These are phyloP conservation scores for Fonsecaea multimorphosa DNA, from an alignment of 2,329 filamentous ascomycete species.

Conservation along the genomic window DNA sequence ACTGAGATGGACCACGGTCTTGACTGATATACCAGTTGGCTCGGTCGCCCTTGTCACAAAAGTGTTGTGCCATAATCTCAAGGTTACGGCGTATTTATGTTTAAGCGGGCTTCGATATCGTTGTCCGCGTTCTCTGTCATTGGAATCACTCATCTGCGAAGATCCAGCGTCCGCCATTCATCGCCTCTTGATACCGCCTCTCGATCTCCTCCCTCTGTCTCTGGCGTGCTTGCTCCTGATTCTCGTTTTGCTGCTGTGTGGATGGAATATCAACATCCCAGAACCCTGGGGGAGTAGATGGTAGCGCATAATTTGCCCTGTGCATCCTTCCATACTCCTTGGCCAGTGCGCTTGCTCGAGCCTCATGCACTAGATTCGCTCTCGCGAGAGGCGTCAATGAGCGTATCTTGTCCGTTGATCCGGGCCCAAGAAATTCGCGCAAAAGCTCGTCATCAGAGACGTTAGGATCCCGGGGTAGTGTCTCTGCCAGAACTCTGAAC, in stretches of 20 bases:
- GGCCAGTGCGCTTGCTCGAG: conserved; percentile 74
- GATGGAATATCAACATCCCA: conserved; percentile 89
- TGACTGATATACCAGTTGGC: not conserved
- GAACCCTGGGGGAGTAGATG: conserved; percentile 79
- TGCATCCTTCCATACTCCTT: conserved; percentile 75
- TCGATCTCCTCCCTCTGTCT: conserved; percentile 69
- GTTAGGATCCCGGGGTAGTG: conserved; percentile 39
- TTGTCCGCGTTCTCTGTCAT: not conserved
- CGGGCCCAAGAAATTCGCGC: conserved; percentile 38
- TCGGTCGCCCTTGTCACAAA: not conserved
- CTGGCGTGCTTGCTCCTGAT: conserved; percentile 69
- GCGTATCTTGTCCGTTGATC: conserved; percentile 57
- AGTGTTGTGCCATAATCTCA: not conserved
- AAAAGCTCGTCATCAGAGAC: conserved; percentile 48
- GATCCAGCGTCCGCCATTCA: conserved; percentile 55
- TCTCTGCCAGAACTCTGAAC: conserved; percentile 69
- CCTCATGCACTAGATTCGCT: conserved; percentile 72
- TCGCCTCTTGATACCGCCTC: conserved; percentile 80
- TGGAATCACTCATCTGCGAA: conserved; percentile 38
- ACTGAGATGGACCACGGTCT: not conserved
- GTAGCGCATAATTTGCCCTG: conserved; percentile 73
- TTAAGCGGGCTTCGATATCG: not conserved
- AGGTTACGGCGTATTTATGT: not conserved
- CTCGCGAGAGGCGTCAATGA: conserved; percentile 56
- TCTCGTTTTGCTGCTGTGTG: conserved; percentile 77